phyloP scores from a whole-genome alignment of 805 yeast species.

The Candida alai region DNA sequence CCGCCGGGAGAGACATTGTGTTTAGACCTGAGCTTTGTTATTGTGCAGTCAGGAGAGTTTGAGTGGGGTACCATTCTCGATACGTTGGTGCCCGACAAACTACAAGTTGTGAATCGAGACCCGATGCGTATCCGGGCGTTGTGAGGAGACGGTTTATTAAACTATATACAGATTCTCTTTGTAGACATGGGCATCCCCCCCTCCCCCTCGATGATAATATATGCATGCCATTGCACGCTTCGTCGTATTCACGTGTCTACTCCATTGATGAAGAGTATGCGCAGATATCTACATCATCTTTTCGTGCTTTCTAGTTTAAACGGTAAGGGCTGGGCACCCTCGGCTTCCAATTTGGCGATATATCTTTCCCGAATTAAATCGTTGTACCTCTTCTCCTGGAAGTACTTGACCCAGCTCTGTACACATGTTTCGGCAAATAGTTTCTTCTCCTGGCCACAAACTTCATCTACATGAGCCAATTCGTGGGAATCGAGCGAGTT shows the following conservation, averaged over 20 bases:
- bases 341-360: constrained; percentile 65
- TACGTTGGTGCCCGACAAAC: constrained; percentile 14
- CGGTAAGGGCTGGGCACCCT: constrained; percentile 50
- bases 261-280: constrained; percentile 6
- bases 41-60: constrained; percentile 74
- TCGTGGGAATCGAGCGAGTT: constrained; percentile 62
- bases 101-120: constrained; percentile 24
- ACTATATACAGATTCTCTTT: neutral
- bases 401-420: constrained; percentile 82
- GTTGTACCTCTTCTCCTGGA: constrained; percentile 82
- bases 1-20: constrained; percentile 38
- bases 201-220: neutral
- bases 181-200: constrained; percentile 1
- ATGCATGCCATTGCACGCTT: constrained; percentile 2
- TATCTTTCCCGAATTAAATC: constrained; percentile 69
- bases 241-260: constrained; percentile 7
- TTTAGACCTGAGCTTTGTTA: constrained; percentile 53
- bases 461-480: constrained; percentile 42
- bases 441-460: constrained; percentile 56
- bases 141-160: neutral
- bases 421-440: constrained; percentile 74
- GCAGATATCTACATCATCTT: neutral
- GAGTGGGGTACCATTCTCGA: constrained; percentile 63
- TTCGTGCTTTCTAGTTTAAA: constrained; percentile 19
- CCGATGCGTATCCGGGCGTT: constrained; percentile 28